A percentile compares a stretch with the other conserved stretches of the same genome.
phyloP scores from a whole-genome alignment of 768 basidiomycete species.

The Suillus subalutaceus region DNA sequence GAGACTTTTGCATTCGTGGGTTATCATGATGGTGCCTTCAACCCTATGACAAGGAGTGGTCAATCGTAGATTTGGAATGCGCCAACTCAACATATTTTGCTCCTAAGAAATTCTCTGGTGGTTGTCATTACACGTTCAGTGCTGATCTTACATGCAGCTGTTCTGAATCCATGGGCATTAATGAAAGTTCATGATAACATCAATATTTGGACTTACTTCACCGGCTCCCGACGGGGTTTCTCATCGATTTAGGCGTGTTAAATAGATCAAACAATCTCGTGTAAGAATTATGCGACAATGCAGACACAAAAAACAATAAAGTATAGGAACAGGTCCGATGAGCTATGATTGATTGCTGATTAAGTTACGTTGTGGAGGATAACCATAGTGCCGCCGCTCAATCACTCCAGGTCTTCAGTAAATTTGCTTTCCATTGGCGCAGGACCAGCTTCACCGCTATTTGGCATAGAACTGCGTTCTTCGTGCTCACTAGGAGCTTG shows the following conservation, averaged over 20 bases:
- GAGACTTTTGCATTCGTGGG: neutral
- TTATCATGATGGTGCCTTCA: neutral
- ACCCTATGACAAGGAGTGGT: neutral
- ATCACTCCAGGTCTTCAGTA: slow-evolving; percentile 22
- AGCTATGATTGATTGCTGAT: neutral
- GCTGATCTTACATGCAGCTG: neutral
- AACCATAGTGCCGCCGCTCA: neutral
- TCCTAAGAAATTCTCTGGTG: neutral
- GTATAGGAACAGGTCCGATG: neutral
- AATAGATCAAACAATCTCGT: neutral
- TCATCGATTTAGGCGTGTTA: neutral
- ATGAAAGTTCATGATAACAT: neutral
- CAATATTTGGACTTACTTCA: neutral
- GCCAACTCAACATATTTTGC: no score
- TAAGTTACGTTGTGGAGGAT: neutral
- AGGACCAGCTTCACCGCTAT: slow-evolving; percentile 27
- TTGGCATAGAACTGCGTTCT: slow-evolving; percentile 7
- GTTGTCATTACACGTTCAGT: no score
- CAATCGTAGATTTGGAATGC: neutral
- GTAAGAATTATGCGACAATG: neutral
- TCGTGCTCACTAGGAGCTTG: slow-evolving; percentile 16
- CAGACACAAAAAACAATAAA: slow-evolving; percentile 2
- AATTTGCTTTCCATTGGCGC: slow-evolving; percentile 38
- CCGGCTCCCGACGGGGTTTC: neutral
- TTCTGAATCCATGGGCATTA: neutral